phyloP scores from a whole-genome alignment of 1,139 yeast genomes.

The Arxiozyma heterogenica region DNA sequence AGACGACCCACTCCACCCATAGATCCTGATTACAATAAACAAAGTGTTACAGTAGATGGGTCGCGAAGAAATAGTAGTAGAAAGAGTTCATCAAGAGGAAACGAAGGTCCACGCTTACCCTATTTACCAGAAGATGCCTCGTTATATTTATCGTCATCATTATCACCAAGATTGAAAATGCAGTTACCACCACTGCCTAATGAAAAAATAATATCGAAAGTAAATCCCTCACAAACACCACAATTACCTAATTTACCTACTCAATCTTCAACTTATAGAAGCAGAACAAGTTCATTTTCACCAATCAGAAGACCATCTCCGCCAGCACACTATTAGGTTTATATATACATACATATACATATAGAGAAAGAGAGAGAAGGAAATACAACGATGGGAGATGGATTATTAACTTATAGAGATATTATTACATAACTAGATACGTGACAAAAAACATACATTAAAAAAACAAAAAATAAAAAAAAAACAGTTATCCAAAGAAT shows the following conservation, averaged over 20 bases:
- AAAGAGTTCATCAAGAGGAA: not conserved
- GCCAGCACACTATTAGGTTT: conserved; percentile 9
- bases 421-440: too few species aligned
- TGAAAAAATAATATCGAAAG: not conserved
- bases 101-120: conserved; percentile 1
- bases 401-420: too few species aligned
- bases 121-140: conserved; percentile 15
- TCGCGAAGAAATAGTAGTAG: conserved; percentile 1
- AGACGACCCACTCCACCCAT: not conserved
- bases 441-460: not conserved
- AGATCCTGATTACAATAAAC: not conserved
- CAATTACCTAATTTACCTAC: conserved; percentile 1
- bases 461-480: too few species aligned
- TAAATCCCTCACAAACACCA: not conserved
- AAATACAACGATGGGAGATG: too few species aligned
- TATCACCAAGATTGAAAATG: not conserved
- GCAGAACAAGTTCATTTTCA: conserved; percentile 4
- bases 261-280: not conserved
- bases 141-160: not conserved
- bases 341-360: not conserved
- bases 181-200: conserved; percentile 28
- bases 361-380: too few species aligned
- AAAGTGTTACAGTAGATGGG: not conserved
- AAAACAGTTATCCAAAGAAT: not conserved
- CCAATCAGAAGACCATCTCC: conserved; percentile 21